Evolutionary conservation across 2,329 filamentous ascomycete species (phyloP), one percentile per base, ranked within the genome.

Genomic region (Biscogniauxia mediterranea): DNA sequence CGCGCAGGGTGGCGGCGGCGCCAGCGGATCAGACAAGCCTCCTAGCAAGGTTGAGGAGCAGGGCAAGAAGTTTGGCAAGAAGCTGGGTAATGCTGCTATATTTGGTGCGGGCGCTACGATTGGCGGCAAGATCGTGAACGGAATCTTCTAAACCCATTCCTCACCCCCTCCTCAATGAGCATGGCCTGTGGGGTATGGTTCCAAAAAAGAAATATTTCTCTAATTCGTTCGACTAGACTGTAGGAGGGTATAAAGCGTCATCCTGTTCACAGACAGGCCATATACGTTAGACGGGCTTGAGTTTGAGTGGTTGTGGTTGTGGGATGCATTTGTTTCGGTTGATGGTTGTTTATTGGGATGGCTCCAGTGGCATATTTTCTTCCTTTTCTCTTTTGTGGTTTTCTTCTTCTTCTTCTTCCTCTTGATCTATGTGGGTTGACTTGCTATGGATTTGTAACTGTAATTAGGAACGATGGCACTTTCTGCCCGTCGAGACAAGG

Each of bases 21-120:
- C 58, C 5, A 54, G 75, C 69, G 78, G 77, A 19, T 70, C 74
- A 38, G 17, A n/a, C 38, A 15, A 46, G 15, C 13, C 38, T n/a
- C 79, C 79, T 13, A 82, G 81, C 73, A 95, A 95, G 80, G 80
- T 88, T 17, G 83, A 87, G 65, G 83, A 92, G 76, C 85, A 88
- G 59, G 93, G 92, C 59, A 97, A 97, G 87, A 97, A 97, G 80
- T 91, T 97, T 77, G 93, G 94, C 68, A 96, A 96, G 86, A 98
- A 97, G 83, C 76, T 94, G 72, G 94, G 94, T 6, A 88, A 88
- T 69, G 83, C 84, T 52, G 92, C 93, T 26, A 92, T 97, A 68
- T 96, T 96, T 71, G 94, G 94, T 75, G 94, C 94, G 54, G 93
- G 94, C 76, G 93, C 94, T 55, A 95, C 92, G 1, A 89, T 97